phyloP scores from a whole-genome alignment of 305 asterid species.

The Coffea humblotiana region DNA sequence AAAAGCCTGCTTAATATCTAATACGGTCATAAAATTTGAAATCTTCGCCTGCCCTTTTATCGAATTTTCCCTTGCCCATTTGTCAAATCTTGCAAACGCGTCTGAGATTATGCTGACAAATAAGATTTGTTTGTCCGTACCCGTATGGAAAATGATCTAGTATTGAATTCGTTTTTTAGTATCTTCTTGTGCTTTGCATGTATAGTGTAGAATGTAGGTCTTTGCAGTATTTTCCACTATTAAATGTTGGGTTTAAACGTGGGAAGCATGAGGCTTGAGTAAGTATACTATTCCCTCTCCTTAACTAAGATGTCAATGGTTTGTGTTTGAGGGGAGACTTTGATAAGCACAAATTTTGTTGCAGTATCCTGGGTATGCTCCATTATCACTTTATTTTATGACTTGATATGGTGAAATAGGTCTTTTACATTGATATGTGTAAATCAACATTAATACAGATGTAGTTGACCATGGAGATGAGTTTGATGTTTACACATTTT shows the following conservation, averaged over 20 bases:
- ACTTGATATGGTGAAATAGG: too few species aligned
- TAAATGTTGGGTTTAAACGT: background rate
- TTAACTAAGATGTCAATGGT: background rate
- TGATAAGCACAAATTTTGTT: background rate
- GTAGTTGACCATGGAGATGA: background rate
- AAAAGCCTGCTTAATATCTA: too few species aligned
- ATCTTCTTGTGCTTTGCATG: background rate
- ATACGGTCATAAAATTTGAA: too few species aligned
- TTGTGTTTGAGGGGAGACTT: background rate
- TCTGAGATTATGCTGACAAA: background rate
- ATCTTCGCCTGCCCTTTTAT: too few species aligned
- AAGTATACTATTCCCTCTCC: background rate
- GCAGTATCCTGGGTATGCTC: background rate
- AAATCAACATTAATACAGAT: background rate
- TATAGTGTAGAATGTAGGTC: too few species aligned
- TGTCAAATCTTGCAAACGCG: too few species aligned
- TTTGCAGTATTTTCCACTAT: background rate
- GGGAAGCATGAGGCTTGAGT: background rate
- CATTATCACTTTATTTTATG: background rate
- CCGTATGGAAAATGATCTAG: background rate
- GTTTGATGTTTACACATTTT: background rate
- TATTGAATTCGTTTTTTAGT: background rate
- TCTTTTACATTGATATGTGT: background rate
- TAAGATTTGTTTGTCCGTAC: background rate
- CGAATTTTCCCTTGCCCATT: too few species aligned